Base-by-base conservation (phyloP, 2,329 filamentous ascomycete genomes). In the Sarocladiaceae sp. region DNA sequence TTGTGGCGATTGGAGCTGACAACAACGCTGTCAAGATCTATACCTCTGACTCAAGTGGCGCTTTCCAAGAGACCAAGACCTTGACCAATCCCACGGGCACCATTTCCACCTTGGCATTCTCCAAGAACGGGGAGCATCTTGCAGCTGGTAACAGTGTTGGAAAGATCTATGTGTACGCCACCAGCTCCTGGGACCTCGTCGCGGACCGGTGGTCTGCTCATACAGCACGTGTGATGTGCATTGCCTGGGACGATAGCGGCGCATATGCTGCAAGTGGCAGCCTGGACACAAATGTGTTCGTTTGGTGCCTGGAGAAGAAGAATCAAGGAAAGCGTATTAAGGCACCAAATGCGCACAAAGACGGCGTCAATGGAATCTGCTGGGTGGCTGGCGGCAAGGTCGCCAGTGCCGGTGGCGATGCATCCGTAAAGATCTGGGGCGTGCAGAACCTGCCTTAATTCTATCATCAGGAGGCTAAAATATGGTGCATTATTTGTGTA, bases 261-360 rank as follows among this genome's bases (percentile, higher is more conserved):
- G 87, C 86, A 20, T 88, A 91, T 64, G 86, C 92, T 2, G 90
- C 84, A 18, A 96, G 88, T 65, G 93, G 92, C 12, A 87, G 84
- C 42, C 73, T 99, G 48, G 94, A 99, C 66, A 97, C 93, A 0
- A 91, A 96, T 63, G 80, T 99, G 18, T 92, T 90, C 65, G 84
- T 96, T 26, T 99, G 94, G 90, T 96, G 90, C 66, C 70, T 97
- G 52, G 77, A 74, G 35, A 88, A 90, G 65, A 78, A 71, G 56
- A 87, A 89, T 62, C 93, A 93, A 1, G 91, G 90, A 2, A 88
- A 88, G 69, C 81, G 93, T 59, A 81, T 95, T 59, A 93, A 94
- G 74, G 86, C 84, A 13, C 72, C 84, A 20, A 96, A 96, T 64
- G 91, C 93, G 48, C 94, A 99, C 73, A 97, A 97, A 72, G 94